Evolutionary conservation across 306 rosid genomes (phyloP).

Genomic region (Fragaria ananassa): DNA sequence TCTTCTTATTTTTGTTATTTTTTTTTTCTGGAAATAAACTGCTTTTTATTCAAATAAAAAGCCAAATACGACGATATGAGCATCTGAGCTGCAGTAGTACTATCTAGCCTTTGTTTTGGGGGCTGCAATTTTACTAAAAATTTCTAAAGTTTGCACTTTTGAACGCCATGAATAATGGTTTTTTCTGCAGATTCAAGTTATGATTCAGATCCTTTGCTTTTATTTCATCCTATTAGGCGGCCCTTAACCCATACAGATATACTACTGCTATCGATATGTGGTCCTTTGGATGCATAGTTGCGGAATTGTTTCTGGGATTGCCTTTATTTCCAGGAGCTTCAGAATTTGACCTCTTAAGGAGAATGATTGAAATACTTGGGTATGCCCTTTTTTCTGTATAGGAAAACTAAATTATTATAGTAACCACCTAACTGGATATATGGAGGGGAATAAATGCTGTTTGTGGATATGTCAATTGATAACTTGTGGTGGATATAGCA

Average conservation of each 20-base stretch:
- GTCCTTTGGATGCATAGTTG: constrained; percentile 99
- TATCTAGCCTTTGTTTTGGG: background rate
- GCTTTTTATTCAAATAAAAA: too few species aligned
- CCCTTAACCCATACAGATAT: constrained; percentile 70
- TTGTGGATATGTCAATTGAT: background rate
- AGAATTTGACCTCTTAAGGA: constrained; percentile 84
- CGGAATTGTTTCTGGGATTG: constrained; percentile 92
- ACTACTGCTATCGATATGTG: constrained; percentile 99
- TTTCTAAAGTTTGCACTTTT: background rate
- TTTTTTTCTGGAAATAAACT: too few species aligned
- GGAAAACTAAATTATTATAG: background rate
- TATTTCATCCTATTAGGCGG: constrained; percentile 21
- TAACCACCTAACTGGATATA: background rate
- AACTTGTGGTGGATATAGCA: background rate
- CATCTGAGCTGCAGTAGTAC: background rate
- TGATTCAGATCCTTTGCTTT: constrained; percentile 6
- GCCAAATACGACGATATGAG: background rate
- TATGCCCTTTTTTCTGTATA: constrained; percentile 38
- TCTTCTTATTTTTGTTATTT: too few species aligned
- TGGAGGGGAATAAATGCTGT: background rate
- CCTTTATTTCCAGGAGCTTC: constrained; percentile 99
- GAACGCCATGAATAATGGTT: background rate
- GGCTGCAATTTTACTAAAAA: background rate
- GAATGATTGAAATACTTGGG: constrained; percentile 98
- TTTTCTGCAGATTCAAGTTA: background rate